Evolutionary conservation across 495 filamentous ascomycete genomes (phyloP).

Genomic region (Tetracladium setigerum): DNA sequence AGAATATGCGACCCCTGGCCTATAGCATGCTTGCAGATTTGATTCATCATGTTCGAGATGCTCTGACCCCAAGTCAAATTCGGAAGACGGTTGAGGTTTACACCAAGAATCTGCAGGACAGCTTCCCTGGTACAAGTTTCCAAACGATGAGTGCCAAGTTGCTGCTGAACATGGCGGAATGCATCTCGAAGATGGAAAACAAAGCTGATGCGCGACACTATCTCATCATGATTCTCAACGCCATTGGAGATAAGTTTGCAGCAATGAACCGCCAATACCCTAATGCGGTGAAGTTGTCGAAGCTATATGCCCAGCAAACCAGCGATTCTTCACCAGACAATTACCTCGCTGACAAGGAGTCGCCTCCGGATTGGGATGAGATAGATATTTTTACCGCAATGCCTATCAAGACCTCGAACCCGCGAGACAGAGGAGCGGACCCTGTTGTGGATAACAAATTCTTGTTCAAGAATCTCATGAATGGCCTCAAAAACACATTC

Average conservation of each 20-base stretch:
- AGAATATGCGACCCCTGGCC: conserved; percentile 89
- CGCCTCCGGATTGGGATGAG: conserved; percentile 89
- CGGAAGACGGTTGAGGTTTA: conserved; percentile 93
- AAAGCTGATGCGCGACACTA: conserved; percentile 93
- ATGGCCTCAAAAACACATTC: conserved; percentile 92
- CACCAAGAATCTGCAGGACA: conserved; percentile 91
- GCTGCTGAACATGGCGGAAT: conserved; percentile 93
- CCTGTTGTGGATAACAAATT: conserved; percentile 98
- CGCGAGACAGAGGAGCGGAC: conserved; percentile 82
- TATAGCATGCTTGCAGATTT: conserved; percentile 98
- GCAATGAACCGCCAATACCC: conserved; percentile 94
- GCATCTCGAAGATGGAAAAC: conserved; percentile 83
- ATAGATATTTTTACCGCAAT: conserved; percentile 95
- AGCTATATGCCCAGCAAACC: conserved; percentile 51
- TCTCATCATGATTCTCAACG: conserved; percentile 93
- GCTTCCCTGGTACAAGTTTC: conserved; percentile 95
- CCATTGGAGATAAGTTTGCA: conserved; percentile 96
- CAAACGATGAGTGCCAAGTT: conserved; percentile 99
- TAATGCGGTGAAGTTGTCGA: conserved; percentile 89
- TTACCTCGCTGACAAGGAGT: conserved; percentile 72
- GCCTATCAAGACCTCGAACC: conserved; percentile 91
- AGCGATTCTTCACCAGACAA: conserved; percentile 67
- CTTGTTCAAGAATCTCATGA: conserved; percentile 96
- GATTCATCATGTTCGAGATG: conserved; percentile 92
- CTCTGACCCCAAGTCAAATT: conserved; percentile 78